Evolutionary conservation across 2,329 filamentous ascomycete genomes (phyloP), one percentile per base, ranked within the genome.

Genomic region (Penicillium sp.): DNA sequence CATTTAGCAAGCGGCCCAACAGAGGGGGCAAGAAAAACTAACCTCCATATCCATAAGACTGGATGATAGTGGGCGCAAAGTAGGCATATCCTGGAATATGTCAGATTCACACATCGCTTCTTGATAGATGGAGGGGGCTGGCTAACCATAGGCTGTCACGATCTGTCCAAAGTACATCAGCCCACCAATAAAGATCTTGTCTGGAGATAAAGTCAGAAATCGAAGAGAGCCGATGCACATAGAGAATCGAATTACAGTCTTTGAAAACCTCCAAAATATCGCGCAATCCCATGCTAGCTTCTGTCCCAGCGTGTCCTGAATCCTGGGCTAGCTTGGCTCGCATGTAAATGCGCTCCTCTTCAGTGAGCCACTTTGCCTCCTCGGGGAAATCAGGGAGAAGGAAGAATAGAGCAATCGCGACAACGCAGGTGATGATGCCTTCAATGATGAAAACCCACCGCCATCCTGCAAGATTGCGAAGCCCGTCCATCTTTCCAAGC

Each of bases 131-230:
- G 7, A 38, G 5, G 49, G 45, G 30, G 65, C 69, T 52, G 35
- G 65, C 69, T 52, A 64, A 69, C 88, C 84, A 73, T 92, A 93
- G 5, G 89, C 90, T 0, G 91, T 90, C 1, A 93, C 90, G 67
- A 93, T 88, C 63, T 93, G 82, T 11, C 90, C 91, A 69, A 93
- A 88, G 77, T 93, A 94, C 90, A 93, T 93, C 75, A 93, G 83
- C 0, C 89, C 90, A 49, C 89, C 91, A 15, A 92, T 75, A 69
- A 91, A 85, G 69, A 93, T 84, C 75, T 91, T 91, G 70, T 78
- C 78, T 80, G 56, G 5, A 59, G 21, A 19, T 13, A 26, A 31
- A 26, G 41, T 58, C n/a, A 58, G 47, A 41, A 5, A 63, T 73
- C 35, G 72, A 70, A 48, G 48, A 49, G 19, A 38, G 26, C n/a